Conservation (phyloP, 768 basidiomycete genomes). For the Boletus sp. region DNA sequence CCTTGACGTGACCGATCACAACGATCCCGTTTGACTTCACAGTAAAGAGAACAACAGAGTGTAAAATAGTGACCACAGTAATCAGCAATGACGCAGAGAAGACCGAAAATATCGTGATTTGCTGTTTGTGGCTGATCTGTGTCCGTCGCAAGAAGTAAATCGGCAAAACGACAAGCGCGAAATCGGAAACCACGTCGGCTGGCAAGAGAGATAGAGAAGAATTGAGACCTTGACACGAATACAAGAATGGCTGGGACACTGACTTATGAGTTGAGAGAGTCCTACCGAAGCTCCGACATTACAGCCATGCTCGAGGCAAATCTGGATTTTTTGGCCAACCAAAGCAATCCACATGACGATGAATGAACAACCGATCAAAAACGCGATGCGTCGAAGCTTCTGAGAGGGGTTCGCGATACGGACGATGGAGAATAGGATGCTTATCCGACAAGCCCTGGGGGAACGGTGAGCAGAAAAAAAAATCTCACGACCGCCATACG, state of each 20-base stretch:
- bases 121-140: conserved; percentile 10
- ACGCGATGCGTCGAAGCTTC: conserved; percentile 1
- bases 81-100: conserved; percentile 23
- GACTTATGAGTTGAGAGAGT: conserved; percentile 24
- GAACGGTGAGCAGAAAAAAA: background rate
- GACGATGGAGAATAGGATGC: conserved; percentile 26
- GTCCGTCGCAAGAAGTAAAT: conserved; percentile 9
- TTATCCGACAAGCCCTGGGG: conserved; percentile 23
- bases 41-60: conserved; percentile 11
- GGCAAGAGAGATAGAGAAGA: background rate
- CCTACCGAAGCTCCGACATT: background rate
- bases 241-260: background rate
- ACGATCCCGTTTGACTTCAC: background rate
- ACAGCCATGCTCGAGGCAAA: conserved; percentile 11
- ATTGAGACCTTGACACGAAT: background rate
- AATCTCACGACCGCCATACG: no score
- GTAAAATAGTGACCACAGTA: conserved; percentile 18
- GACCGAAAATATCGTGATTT: conserved; percentile 15
- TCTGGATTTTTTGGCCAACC: conserved; percentile 13
- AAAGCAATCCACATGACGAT: conserved; percentile 24
- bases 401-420: conserved; percentile 14
- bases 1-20: conserved; percentile 25
- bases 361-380: conserved; percentile 15
- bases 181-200: conserved; percentile 25
- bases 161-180: conserved; percentile 17